Base-by-base conservation (phyloP, 148 eudicot genomes). In the Camellia japonica region DNA sequence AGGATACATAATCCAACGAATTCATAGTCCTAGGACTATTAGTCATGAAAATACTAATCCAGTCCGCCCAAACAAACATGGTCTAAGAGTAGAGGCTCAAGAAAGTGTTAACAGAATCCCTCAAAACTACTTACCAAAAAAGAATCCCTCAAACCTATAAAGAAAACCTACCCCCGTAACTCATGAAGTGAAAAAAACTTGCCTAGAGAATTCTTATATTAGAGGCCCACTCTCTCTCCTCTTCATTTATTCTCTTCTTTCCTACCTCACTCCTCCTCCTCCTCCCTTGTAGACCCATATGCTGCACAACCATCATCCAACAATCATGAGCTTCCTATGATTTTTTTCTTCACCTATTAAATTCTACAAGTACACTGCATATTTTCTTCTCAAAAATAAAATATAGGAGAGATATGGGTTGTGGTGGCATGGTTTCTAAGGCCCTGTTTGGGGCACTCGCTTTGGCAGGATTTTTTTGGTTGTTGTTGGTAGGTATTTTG, bases 101-200 rank as follows among this genome's bases (percentile, higher is more conserved):
- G 88, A 88, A 89, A 90, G 86, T 62, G 81, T 75, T 76, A 80
- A 75, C 63, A 82, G 79, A 58, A 30, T 30, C 38, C 38, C 38
- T 30, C 38, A 30, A 30, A 30, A 30, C 0, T 30, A 30, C 38
- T 30, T 30, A 30, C 38, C 38, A 30, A 30, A 30, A 30, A 30
- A 30, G 13, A 79, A 82, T 79, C 83, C 84, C 82, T 84, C 83
- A 64, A 30, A 82, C 83, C 89, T 88, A 90, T 88, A 88, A 90
- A 87, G 87, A 79, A 82, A 81, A 80, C 81, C 86, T 83, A 83
- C 82, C 82, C 14, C 66, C 59, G 74, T 59, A 61, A 79, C 79
- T 84, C 68, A 70, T 81, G 80, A 61, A 84, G 74, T 58, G 16
- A 78, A 74, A 83, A 80, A 71, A 60, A 67, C 20, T 77, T 59